These are phyloP conservation scores for Candida krabiensis DNA, from an alignment of 805 yeast genomes.

Conservation along the genomic window DNA sequence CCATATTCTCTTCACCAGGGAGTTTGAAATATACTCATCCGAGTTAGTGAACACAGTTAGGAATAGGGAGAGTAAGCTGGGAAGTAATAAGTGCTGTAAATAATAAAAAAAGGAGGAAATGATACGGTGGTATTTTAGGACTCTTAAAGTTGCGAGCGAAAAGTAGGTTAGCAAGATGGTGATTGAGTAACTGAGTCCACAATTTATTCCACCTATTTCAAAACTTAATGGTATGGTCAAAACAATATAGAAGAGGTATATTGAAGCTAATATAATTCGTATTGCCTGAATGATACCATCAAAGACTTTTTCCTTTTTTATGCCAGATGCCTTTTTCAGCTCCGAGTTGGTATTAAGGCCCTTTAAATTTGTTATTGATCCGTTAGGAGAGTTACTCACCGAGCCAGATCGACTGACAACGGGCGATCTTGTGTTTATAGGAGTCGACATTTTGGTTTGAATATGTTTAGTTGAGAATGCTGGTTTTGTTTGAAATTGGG, in stretches of 20 bases:
- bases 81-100: slow-evolving; percentile 78
- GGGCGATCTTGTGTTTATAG: slow-evolving; percentile 10
- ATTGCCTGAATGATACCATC: slow-evolving; percentile 23
- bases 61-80: slow-evolving; percentile 73
- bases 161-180: slow-evolving; percentile 73
- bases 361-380: slow-evolving; percentile 4
- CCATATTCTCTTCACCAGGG: slow-evolving; percentile 27
- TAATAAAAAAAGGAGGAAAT: slow-evolving; percentile 59
- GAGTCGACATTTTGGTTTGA: slow-evolving; percentile 4
- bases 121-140: slow-evolving; percentile 48
- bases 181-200: slow-evolving; percentile 83
- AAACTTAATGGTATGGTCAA: slow-evolving; percentile 90
- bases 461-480: background rate
- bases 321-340: slow-evolving; percentile 4
- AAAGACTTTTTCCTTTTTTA: slow-evolving; percentile 10
- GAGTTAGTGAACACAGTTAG: slow-evolving; percentile 51
- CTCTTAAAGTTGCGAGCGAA: slow-evolving; percentile 67
- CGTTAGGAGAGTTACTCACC: slow-evolving; percentile 1
- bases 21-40: slow-evolving; percentile 17
- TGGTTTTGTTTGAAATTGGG: too few species aligned
- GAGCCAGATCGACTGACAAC: slow-evolving; percentile 14
- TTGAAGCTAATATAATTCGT: slow-evolving; percentile 47
- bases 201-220: slow-evolving; percentile 87
- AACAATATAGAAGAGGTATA: slow-evolving; percentile 68
- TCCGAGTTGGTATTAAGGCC: slow-evolving; percentile 7